phyloP scores from a whole-genome alignment of 2,329 filamentous ascomycete species.

The Xylariales sp. region DNA sequence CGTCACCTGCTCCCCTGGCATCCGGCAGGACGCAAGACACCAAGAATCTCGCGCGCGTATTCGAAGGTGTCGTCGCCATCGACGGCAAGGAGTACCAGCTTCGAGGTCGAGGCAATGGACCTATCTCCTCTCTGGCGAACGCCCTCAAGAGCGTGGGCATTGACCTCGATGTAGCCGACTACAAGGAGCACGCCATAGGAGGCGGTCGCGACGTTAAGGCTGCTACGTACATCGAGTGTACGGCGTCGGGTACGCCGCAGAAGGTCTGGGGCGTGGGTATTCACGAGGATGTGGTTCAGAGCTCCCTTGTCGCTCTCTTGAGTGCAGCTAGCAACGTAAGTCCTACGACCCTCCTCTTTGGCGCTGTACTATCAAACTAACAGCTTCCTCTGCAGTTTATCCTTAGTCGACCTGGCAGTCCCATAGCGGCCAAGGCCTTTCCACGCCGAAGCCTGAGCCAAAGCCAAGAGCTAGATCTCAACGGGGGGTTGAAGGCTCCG shows the following conservation, averaged over 20 bases:
- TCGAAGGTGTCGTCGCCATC: conserved; percentile 78
- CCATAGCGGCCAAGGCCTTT: conserved; percentile 56
- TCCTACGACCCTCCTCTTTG: conserved; percentile 19
- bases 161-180: conserved; percentile 85
- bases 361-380: background rate
- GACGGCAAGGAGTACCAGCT: conserved; percentile 77
- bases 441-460: conserved; percentile 40
- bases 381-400: conserved; percentile 55
- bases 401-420: conserved; percentile 63
- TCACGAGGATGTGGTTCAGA: conserved; percentile 88
- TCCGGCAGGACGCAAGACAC: conserved; percentile 71
- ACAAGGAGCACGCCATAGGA: conserved; percentile 94
- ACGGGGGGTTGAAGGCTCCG: conserved; percentile 15
- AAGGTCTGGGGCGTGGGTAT: conserved; percentile 89
- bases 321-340: conserved; percentile 82
- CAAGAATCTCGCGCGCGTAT: conserved; percentile 72
- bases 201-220: conserved; percentile 78
- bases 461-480: conserved; percentile 31
- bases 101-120: conserved; percentile 78
- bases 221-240: conserved; percentile 94
- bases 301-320: conserved; percentile 78
- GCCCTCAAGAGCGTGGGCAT: conserved; percentile 76
- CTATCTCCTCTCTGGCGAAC: conserved; percentile 81
- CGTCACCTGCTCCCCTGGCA: conserved; percentile 64
- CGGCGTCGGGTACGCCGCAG: conserved; percentile 58